Percentiles rank a stretch among this genome's conserved stretches.
Evolutionary conservation across 495 filamentous ascomycete genomes (phyloP).

Genomic region (Sordaria brevicollis): DNA sequence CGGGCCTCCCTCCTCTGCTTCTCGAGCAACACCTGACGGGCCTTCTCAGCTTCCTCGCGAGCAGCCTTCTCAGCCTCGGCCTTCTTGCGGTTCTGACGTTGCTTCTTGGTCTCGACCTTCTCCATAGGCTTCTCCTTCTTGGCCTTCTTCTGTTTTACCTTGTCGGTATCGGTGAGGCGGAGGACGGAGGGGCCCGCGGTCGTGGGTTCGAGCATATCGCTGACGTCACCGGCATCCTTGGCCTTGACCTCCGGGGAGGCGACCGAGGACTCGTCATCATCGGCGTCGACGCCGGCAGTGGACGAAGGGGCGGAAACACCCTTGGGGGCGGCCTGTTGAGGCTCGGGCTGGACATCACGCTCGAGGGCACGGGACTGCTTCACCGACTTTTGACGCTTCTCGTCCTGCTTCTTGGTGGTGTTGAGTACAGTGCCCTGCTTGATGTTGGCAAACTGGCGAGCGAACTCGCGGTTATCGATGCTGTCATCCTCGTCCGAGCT

Average conservation of each 20-base stretch:
- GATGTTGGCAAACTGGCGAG: slow-evolving; percentile 53
- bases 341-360: slow-evolving; percentile 17
- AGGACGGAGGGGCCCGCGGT: slow-evolving; percentile 62
- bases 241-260: slow-evolving; percentile 51
- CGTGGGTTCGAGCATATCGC: slow-evolving; percentile 78
- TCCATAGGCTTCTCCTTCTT: slow-evolving; percentile 46
- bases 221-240: slow-evolving; percentile 49
- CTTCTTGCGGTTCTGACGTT: slow-evolving; percentile 77
- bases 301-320: slow-evolving; percentile 51
- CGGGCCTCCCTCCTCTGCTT: slow-evolving; percentile 72
- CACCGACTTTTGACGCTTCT: slow-evolving; percentile 49
- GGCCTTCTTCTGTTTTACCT: slow-evolving; percentile 47
- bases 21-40: slow-evolving; percentile 61
- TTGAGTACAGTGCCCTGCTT: slow-evolving; percentile 52
- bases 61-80: slow-evolving; percentile 59
- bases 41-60: slow-evolving; percentile 63
- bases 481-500: slow-evolving; percentile 48
- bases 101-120: slow-evolving; percentile 73
- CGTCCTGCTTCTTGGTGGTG: slow-evolving; percentile 45
- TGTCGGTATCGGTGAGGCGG: slow-evolving; percentile 58
- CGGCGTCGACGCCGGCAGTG: slow-evolving; percentile 67
- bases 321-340: slow-evolving; percentile 8
- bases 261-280: slow-evolving; percentile 64
- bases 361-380: slow-evolving; percentile 44
- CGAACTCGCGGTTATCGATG: slow-evolving; percentile 62